phyloP scores from a whole-genome alignment of 1,284 basidiomycete species.

The Cutaneotrichosporon spelunceum region DNA sequence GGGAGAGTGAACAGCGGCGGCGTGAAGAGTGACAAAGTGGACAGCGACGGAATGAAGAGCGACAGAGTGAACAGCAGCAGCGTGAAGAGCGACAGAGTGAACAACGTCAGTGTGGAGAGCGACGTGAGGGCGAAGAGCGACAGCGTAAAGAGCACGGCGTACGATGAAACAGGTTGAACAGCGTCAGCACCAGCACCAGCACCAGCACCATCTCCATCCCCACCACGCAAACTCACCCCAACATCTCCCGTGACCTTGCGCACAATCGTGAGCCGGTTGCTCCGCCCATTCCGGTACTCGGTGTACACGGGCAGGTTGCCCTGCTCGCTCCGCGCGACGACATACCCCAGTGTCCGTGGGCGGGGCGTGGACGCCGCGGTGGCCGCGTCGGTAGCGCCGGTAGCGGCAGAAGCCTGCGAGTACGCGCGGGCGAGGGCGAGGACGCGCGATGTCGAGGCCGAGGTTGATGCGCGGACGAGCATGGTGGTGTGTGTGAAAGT shows the following conservation, averaged over 20 bases:
- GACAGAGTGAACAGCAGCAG: too few relatives aligned
- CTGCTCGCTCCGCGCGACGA: constrained; percentile 22
- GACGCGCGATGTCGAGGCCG: neutral
- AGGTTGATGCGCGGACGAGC: neutral
- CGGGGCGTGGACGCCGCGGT: neutral
- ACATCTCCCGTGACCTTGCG: constrained; percentile 36
- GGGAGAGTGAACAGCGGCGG: neutral
- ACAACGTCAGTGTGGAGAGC: neutral
- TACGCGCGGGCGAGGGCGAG: constrained; percentile 1
- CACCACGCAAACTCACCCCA: constrained; percentile 8
- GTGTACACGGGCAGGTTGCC: constrained; percentile 42
- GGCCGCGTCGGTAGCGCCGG: neutral
- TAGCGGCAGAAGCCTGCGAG: neutral
- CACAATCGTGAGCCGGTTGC: constrained; percentile 29
- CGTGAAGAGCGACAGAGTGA: too few relatives aligned
- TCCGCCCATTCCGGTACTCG: constrained; percentile 35
- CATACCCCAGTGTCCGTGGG: constrained; percentile 17
- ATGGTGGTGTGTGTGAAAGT: neutral
- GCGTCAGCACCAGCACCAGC: neutral
- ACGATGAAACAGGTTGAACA: too few relatives aligned
- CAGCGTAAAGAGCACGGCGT: too few relatives aligned
- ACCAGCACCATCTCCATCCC: neutral
- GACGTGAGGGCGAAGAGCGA: too few relatives aligned
- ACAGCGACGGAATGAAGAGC: too few relatives aligned
- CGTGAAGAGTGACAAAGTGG: too few relatives aligned